Conservation (phyloP, 2,329 filamentous ascomycete genomes). For the Trichoderma sp. region DNA sequence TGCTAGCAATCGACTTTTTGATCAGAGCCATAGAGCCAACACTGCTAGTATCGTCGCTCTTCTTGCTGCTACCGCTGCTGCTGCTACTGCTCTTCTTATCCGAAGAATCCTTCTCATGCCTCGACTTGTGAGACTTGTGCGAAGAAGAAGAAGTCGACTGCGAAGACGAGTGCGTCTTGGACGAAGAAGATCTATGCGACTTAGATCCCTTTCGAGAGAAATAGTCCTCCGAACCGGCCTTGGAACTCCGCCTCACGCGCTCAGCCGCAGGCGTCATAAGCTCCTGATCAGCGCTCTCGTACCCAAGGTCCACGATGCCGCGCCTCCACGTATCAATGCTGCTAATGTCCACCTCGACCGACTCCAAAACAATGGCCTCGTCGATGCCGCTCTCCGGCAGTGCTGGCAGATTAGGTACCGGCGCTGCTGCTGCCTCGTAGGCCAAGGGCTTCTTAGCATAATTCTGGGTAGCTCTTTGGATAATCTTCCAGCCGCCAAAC, state of each 20-base stretch:
- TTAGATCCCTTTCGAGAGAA: conserved; percentile 39
- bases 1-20: conserved; percentile 33
- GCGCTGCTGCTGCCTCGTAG: conserved; percentile 32
- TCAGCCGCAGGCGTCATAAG: conserved; percentile 60
- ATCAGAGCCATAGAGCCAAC: conserved; percentile 38
- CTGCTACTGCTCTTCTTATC: conserved; percentile 24
- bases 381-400: conserved; percentile 43
- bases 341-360: conserved; percentile 59
- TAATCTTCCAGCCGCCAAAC: conserved; percentile 95
- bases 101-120: conserved; percentile 30
- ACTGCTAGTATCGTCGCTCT: conserved; percentile 34
- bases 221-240: conserved; percentile 42
- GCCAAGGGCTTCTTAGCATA: conserved; percentile 31
- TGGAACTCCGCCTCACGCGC: conserved; percentile 35
- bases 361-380: conserved; percentile 58
- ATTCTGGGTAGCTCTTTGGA: conserved; percentile 72
- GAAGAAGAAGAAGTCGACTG: conserved; percentile 23
- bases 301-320: conserved; percentile 49
- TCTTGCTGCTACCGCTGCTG: neutral
- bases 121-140: conserved; percentile 32
- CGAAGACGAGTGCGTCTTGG: conserved; percentile 31
- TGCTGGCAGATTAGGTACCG: conserved; percentile 27
- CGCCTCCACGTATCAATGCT: conserved; percentile 60
- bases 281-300: conserved; percentile 54
- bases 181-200: conserved; percentile 33